Base-by-base conservation (phyloP, 2,329 filamentous ascomycete species). In the Colletotrichum sp. region DNA sequence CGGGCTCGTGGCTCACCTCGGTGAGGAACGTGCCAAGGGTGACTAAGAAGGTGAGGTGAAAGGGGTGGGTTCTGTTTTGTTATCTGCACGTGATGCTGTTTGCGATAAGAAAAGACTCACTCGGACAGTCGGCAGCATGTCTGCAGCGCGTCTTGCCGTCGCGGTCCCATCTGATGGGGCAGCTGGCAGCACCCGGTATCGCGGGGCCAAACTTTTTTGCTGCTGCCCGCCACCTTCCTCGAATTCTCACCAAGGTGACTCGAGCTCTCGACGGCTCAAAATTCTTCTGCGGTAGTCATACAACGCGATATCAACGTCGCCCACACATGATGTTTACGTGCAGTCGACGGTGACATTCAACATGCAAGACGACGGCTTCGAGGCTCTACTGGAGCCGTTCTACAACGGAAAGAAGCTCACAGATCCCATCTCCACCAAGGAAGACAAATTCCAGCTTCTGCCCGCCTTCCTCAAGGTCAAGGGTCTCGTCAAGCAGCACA, bases 391-490 rank as follows among this genome's bases (percentile, higher is more conserved):
- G 76, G 90, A 93, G 87, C 91, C 91, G 34, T 92, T 93, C 80
- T 93, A 93, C 83, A 92, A 93, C 80, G 91, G 91, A 82, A 93
- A 93, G 85, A 91, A 91, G 83, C 86, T 93, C 74, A 93, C 91
- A 1, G 91, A 93, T 80, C 90, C 91, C 56, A 91, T 93, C 78
- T 92, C 89, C 32, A 92, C 89, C 70, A 90, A 89, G 79, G 90
- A 94, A 81, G 97, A 99, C 87, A 99, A 99, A 89, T 98, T 96
- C 92, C 98, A 98, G 84, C 89, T 99, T 56, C 87, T 99, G 32
- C 97, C 97, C 1, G 97, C 97, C n/a, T 99, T 99, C 84, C 88
- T 99, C 75, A 98, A 98, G 85, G 96, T 98, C 81, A 99, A 99
- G 86, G 96, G 96, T 73, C 89, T 98, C 73, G 96, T 98, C 69